Evolutionary conservation across 2,329 filamentous ascomycete species (phyloP), one percentile per base, ranked within the genome.

Genomic region (Thelonectria rubi): DNA sequence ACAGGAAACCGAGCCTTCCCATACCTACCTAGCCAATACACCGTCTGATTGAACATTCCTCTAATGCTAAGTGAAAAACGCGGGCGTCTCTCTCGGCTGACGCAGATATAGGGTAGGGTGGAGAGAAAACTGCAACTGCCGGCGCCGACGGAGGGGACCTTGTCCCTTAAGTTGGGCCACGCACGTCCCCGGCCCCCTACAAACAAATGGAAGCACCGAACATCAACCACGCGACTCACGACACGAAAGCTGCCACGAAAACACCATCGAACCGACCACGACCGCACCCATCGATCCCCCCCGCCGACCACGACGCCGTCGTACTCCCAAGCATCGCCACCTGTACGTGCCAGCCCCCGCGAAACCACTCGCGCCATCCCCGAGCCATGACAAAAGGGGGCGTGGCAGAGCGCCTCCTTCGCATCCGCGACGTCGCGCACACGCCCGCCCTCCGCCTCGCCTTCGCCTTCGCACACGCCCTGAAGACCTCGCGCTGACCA

Each of bases 221-320:
- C 39, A 32, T 57, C 55, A 51, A 34, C 55, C 56, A 60, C 60
- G 56, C 58, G 58, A 61, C 58, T 61, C 58, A 48, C 58, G 58
- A 60, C 39, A 47, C 43, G 37, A 50, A 10, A 26, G 32, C 18
- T 42, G 46, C 48, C 37, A 56, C 52, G 24, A 43, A 54, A 42
- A 53, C 45, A 24, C 45, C 58, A 34, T 43, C 26, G 48, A 54
- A 56, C 42, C 53, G 42, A 40, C 15, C n/a, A n/a, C 58, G 40
- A 53, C 21, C 34, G 45, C 49, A 47, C 51, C 49, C 51, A 59
- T 55, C 30, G 45, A 42, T n/a, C 34, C 24, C 11, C 47, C 20
- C 24, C 18, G 45, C 21, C 42, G 15, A 57, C 58, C 42, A 52
- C 58, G 42, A 46, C 47, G 10, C n/a, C 32, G 11, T n/a, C 43